Conservation (phyloP, 106 monocot species). For the Dendrobium catenatum region DNA sequence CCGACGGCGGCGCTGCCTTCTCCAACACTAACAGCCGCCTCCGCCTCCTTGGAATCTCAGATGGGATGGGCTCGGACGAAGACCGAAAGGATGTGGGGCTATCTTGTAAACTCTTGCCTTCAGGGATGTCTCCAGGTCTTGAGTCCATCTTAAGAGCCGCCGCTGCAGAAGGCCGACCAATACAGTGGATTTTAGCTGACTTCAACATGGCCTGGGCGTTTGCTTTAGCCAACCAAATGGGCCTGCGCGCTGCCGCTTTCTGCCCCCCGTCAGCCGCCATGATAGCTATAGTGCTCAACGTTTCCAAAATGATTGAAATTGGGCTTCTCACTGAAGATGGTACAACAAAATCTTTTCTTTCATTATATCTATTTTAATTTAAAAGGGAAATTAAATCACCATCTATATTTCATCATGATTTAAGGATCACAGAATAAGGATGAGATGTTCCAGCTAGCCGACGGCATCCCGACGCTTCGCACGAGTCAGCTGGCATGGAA, state of each 20-base stretch:
- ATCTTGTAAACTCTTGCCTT: background rate
- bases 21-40: slow-evolving; percentile 3
- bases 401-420: too few relatives aligned
- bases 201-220: slow-evolving; percentile 23
- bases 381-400: background rate
- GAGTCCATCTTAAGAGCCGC: slow-evolving; percentile 9
- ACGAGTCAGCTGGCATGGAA: slow-evolving; percentile 16
- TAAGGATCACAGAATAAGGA: background rate
- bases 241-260: slow-evolving; percentile 11
- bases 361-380: too few relatives aligned
- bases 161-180: background rate
- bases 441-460: slow-evolving; percentile 7
- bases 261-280: slow-evolving; percentile 19
- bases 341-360: background rate
- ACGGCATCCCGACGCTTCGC: background rate
- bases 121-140: slow-evolving; percentile 4
- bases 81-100: slow-evolving; percentile 22
- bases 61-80: slow-evolving; percentile 8
- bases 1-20: background rate
- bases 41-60: slow-evolving; percentile 22
- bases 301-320: slow-evolving; percentile 9
- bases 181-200: slow-evolving; percentile 34
- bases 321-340: slow-evolving; percentile 10
- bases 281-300: background rate
- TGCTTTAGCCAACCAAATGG: slow-evolving; percentile 18